Evolutionary conservation across 352 stramenopile species (phyloP), one percentile per base, ranked within the genome.

Genomic region (Phytophthora litchii): DNA sequence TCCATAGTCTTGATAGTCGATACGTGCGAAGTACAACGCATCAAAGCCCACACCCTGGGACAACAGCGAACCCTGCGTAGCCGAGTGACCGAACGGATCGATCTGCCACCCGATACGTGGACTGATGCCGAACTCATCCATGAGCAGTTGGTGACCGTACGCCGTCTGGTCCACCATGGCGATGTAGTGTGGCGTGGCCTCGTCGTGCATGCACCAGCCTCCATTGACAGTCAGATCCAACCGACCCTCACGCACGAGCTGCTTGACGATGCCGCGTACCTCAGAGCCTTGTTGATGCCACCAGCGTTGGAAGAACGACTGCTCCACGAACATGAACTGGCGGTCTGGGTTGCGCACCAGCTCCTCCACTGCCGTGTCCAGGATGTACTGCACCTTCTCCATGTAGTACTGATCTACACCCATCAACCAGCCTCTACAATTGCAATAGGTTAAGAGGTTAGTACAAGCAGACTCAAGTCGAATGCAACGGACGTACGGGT

Each of bases 131-230:
- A 99, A 98, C 69, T 98, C 91, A 21, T 91, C 62, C 54, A 90
- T 87, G 34, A 99, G 78, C 63, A 99, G 96, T 14, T 86, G 64
- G 69, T 99, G 97, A 8, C 97, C 97, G 43, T 98, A 92, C 13
- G 96, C 97, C 3, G 96, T 99, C 71, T 99, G 95, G 81, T 99
- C 97, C 55, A 99, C 88, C 95, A 99, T 99, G 19, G 91, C 96
- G 25, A 97, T 94, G 67, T 97, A 99, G 77, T 98, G 94, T 36
- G 96, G 83, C 12, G 89, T 86, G 3, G 97, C 97, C 67, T 99
- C 97, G 71, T 99, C 97, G 61, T 99, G 96, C 97, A 99, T 99
- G 72, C 86, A 97, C 97, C 97, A 99, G 38, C 96, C 97, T 32
- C 96, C 97, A 58, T 99, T 98, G 54, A 97, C 89, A 54, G 69